Base-by-base conservation (phyloP, 2,329 filamentous ascomycete genomes). In the Diplodia scrobiculata region DNA sequence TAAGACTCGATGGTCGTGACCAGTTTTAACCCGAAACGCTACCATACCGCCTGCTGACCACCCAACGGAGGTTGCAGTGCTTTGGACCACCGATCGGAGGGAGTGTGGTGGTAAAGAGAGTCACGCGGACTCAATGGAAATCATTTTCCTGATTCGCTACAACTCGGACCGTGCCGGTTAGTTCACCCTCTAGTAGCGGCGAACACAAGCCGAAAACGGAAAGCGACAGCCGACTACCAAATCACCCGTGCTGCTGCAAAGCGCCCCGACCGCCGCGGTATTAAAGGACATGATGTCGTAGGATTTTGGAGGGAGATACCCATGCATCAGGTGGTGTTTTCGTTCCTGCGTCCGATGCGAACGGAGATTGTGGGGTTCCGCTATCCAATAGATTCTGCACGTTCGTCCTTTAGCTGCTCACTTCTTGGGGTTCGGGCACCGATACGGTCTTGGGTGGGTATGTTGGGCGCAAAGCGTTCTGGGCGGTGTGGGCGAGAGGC, bases 151-250 rank as follows among this genome's bases (percentile, higher is more conserved):
- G 17, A 54, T 54, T 54, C 52, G 52, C 38, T 21, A 10, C 32
- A 54, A n/a, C 29, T 54, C 52, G 52, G 52, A 38, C 52, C 52
- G 52, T 27, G 7, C 52, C 52, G 52, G 32, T 45, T 45, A 45
- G 41, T 19, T 45, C 41, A 19, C 17, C 34, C 10, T 36, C 9
- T 36, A n/a, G 41, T 7, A n/a, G 41, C 6, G 41, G 41, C 17
- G 7, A 45, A 45, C 9, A 45, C 17, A n/a, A 14, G 14, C 7
- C 2, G 38, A 7, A 45, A 45, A 45, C 14, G 41, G 41, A 19
- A 45, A 45, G 41, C 19, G n/a, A 19, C 41, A 19, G 3, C 41
- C 41, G 10, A 19, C 41, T 45, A 45, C 19, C 41, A 45, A 19
- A 45, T 45, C n/a, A 5, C 41, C 7, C 7, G 17, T 19, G 17